Conservation (phyloP, 768 basidiomycete species). For the Cytidiella melzeri region DNA sequence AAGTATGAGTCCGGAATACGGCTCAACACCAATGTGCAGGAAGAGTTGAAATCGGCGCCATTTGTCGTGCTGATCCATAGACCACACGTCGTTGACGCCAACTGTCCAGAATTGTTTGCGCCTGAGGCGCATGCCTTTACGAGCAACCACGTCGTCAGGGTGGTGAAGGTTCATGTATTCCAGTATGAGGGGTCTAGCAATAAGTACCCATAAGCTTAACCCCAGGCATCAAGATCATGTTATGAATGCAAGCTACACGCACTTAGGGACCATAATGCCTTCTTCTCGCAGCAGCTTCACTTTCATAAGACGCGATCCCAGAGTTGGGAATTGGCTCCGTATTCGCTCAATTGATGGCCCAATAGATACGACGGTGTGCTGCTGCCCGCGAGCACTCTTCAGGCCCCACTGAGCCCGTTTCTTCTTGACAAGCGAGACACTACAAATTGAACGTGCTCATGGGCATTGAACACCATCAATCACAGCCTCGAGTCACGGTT, state of each 20-base stretch:
- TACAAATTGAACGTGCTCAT: no score
- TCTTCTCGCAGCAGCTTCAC: background rate
- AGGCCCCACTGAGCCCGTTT: no score
- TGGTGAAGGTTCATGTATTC: background rate
- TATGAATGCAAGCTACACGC: background rate
- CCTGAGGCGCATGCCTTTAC: background rate
- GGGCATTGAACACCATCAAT: no score
- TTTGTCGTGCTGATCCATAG: constrained; percentile 22
- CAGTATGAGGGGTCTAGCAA: background rate
- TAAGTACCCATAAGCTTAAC: background rate
- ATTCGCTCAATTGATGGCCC: background rate
- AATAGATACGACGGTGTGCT: background rate
- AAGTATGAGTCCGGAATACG: constrained; percentile 7
- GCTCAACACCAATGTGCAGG: constrained; percentile 14
- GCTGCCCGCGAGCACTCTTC: background rate
- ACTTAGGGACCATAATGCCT: background rate
- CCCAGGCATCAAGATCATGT: background rate
- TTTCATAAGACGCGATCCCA: background rate
- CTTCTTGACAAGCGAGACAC: no score
- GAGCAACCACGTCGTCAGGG: background rate
- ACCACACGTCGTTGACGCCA: constrained; percentile 19
- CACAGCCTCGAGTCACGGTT: no score
- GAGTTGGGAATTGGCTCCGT: background rate
- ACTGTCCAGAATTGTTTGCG: constrained; percentile 10
- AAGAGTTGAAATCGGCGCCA: constrained; percentile 13